Evolutionary conservation across 257 asterid species (phyloP).

Genomic region (Solanum pinnatisectum): DNA sequence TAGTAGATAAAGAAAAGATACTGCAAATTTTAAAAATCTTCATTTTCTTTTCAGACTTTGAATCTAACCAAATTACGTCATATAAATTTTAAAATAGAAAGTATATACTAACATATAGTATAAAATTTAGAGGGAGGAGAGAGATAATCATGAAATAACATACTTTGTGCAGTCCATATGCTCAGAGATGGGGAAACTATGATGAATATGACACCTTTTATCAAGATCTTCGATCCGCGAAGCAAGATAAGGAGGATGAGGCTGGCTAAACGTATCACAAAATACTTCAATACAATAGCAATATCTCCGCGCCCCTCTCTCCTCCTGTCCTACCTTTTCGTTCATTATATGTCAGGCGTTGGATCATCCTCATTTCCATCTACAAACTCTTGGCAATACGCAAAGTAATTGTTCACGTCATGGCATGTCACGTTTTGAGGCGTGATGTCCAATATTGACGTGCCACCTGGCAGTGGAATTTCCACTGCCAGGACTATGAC

Average conservation of each 20-base stretch:
- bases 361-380: neutral
- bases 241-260: neutral
- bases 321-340: neutral
- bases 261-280: neutral
- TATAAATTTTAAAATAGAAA: neutral
- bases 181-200: slow-evolving; percentile 10
- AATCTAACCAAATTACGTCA: neutral
- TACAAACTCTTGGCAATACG: neutral
- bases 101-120: neutral
- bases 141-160: neutral
- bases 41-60: neutral
- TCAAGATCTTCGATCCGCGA: neutral
- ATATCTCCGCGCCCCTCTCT: neutral
- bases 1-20: too few relatives aligned
- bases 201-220: neutral
- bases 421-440: neutral
- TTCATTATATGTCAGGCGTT: neutral
- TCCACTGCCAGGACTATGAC: neutral
- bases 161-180: slow-evolving; percentile 4
- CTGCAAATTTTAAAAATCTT: neutral
- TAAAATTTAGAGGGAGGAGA: neutral
- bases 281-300: slow-evolving; percentile 1
- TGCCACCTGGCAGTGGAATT: neutral
- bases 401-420: neutral
- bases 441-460: neutral